Evolutionary conservation across 345 rosid genomes (phyloP).

Genomic region (Corchorus olitorius): DNA sequence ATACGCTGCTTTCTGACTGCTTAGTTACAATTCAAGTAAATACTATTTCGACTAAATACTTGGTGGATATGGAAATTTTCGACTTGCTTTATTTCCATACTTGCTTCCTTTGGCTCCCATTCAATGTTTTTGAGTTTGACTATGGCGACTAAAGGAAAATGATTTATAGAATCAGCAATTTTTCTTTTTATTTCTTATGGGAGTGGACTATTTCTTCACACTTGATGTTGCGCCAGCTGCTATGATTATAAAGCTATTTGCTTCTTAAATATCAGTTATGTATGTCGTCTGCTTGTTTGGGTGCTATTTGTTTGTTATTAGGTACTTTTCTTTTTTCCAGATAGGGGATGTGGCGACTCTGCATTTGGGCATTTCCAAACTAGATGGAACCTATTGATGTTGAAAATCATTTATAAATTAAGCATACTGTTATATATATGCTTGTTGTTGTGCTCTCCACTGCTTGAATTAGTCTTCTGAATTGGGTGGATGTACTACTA

Average conservation of each 20-base stretch:
- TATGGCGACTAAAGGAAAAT: not conserved
- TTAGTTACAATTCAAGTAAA: not conserved
- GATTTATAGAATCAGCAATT: not conserved
- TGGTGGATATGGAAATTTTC: not conserved
- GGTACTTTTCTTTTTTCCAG: too few relatives aligned
- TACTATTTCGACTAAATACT: not conserved
- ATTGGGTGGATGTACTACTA: not conserved
- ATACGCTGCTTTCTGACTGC: not conserved
- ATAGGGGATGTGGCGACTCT: too few relatives aligned
- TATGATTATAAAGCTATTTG: not conserved
- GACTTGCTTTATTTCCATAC: conserved; percentile 2
- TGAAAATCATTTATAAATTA: too few relatives aligned
- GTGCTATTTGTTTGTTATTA: too few relatives aligned
- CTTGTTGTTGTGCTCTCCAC: not conserved
- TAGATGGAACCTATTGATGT: too few relatives aligned
- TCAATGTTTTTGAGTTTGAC: not conserved
- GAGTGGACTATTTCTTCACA: not conserved
- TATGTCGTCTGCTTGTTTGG: too few relatives aligned
- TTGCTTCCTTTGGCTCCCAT: not conserved
- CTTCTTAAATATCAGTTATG: not conserved
- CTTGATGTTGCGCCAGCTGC: not conserved
- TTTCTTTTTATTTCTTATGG: not conserved
- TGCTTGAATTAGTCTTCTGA: not conserved
- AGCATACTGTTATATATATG: too few relatives aligned
- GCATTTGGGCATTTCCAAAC: too few relatives aligned